These are phyloP conservation scores for Cyanophora paradoxa DNA, from an alignment of 78 protist genomes.

Conservation along the genomic window DNA sequence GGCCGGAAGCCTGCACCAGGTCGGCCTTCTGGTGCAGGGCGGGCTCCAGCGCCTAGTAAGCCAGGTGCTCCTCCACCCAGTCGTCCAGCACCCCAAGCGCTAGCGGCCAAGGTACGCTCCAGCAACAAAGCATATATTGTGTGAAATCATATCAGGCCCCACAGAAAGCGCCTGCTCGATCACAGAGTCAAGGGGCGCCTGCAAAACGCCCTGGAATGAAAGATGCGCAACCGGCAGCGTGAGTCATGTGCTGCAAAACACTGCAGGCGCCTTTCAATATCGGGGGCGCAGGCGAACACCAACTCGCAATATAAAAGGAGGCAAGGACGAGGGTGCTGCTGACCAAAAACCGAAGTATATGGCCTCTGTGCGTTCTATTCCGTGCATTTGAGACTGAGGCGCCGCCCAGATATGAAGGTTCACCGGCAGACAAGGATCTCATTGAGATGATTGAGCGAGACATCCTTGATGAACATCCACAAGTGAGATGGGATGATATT, in stretches of 20 bases:
- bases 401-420: not conserved
- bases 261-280: not conserved
- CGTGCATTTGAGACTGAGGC: not conserved
- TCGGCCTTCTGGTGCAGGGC: not conserved
- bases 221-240: not conserved
- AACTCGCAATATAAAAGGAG: not conserved
- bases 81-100: not conserved
- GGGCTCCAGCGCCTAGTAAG: too few species aligned
- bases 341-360: too few species aligned
- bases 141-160: too few species aligned
- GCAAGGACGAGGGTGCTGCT: not conserved
- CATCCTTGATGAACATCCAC: constrained; percentile 30
- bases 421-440: constrained; percentile 19
- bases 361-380: not conserved
- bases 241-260: not conserved
- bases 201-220: too few species aligned
- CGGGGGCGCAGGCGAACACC: not conserved
- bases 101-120: not conserved
- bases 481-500: constrained; percentile 59
- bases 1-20: not conserved
- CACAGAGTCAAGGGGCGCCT: too few species aligned
- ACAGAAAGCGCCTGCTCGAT: too few species aligned
- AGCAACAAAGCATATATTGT: too few species aligned
- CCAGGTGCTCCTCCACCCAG: not conserved
- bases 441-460: constrained; percentile 54